Evolutionary conservation across 192 early-diverging fungal genomes (phyloP).

Genomic region (Backusella sp.): DNA sequence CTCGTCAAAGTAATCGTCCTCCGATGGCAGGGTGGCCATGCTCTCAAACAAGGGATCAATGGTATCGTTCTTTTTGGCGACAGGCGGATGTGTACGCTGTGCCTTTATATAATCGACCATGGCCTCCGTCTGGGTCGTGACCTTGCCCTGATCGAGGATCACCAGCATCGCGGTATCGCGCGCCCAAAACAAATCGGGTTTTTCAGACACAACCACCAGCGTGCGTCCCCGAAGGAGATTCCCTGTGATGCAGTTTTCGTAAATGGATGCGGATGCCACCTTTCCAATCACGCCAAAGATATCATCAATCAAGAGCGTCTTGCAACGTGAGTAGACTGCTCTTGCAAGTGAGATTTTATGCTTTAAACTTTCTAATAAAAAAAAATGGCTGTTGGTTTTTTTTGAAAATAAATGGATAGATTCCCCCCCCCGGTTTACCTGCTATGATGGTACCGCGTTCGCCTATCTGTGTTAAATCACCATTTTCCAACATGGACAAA

Average conservation of each 20-base stretch:
- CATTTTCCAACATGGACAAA: conserved; percentile 57
- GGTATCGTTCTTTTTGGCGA: not conserved
- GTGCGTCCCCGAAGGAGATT: conserved; percentile 75
- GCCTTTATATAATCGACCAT: not conserved
- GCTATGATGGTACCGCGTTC: conserved; percentile 65
- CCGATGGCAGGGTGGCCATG: not conserved
- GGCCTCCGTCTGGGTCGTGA: not conserved
- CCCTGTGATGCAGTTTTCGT: conserved; percentile 49
- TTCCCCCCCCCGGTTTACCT: conserved; percentile 47
- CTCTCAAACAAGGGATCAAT: conserved; percentile 17
- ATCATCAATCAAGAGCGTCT: conserved; percentile 81
- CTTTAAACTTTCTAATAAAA: conserved; percentile 53
- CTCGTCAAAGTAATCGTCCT: conserved; percentile 24
- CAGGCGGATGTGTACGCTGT: not conserved
- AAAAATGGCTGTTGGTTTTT: too few species aligned
- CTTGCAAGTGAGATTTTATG: conserved; percentile 79
- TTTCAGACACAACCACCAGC: conserved; percentile 78
- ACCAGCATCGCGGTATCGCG: conserved; percentile 49
- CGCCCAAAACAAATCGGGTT: conserved; percentile 56
- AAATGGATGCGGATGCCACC: conserved; percentile 46
- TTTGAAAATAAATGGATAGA: too few species aligned
- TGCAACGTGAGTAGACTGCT: conserved; percentile 69
- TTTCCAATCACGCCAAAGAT: conserved; percentile 62
- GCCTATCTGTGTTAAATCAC: conserved; percentile 69
- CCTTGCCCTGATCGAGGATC: not conserved